A percentile compares a stretch with the other conserved stretches of the same genome.
phyloP scores from a whole-genome alignment of 2,329 filamentous ascomycete species.

The Trichocomaceae sp. region DNA sequence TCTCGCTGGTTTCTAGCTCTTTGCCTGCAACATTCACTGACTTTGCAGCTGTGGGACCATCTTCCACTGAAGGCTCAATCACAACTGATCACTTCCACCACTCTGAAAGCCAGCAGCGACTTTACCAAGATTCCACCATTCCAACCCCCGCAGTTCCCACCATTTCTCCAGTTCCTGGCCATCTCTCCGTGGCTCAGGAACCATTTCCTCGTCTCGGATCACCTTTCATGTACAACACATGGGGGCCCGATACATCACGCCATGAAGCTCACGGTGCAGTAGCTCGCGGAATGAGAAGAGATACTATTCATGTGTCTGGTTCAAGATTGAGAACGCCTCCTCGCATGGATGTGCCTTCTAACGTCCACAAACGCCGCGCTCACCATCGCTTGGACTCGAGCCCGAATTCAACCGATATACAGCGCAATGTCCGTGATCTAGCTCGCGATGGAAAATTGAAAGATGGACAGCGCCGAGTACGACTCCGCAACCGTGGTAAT shows the following conservation, averaged over 20 bases:
- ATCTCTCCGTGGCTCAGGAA: slow-evolving; percentile 15
- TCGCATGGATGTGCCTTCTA: slow-evolving; percentile 49
- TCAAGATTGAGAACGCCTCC: slow-evolving; percentile 47
- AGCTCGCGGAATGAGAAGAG: slow-evolving; percentile 30
- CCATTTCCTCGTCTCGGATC: slow-evolving; percentile 42
- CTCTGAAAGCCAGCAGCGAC: slow-evolving; percentile 9
- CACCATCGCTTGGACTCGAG: slow-evolving; percentile 47
- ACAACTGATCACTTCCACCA: slow-evolving; percentile 1
- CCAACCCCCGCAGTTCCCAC: neutral
- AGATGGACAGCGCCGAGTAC: slow-evolving; percentile 51
- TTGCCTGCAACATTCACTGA: slow-evolving; percentile 32
- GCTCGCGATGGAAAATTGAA: slow-evolving; percentile 31
- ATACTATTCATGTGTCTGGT: slow-evolving; percentile 41
- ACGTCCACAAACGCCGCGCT: slow-evolving; percentile 53
- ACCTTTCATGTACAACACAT: slow-evolving; percentile 45
- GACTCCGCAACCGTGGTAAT: slow-evolving; percentile 56
- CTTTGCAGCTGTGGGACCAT: neutral
- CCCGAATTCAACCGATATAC: slow-evolving; percentile 34
- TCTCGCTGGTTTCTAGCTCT: slow-evolving; percentile 38
- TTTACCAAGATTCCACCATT: slow-evolving; percentile 2
- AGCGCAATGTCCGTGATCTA: slow-evolving; percentile 30
- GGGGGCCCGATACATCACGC: slow-evolving; percentile 39
- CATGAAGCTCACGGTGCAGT: slow-evolving; percentile 22
- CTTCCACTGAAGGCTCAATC: slow-evolving; percentile 16
- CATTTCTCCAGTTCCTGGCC: no score